Evolutionary conservation across 1,284 basidiomycete species (phyloP).

Genomic region (Ceratobasidium sp.): DNA sequence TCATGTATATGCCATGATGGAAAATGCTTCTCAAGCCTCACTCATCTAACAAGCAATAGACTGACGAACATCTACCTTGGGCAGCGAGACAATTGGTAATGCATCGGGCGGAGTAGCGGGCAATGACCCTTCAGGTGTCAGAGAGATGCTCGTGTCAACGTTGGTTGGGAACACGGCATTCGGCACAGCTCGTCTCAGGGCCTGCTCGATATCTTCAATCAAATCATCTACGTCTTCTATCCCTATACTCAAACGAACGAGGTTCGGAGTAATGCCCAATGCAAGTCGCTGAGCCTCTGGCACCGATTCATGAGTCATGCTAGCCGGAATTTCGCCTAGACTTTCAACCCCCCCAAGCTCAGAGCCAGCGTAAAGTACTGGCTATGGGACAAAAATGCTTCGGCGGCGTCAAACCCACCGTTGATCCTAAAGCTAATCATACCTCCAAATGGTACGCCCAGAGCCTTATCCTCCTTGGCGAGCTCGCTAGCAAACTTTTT

Average conservation of each 20-base stretch:
- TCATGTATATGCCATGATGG: too few species aligned
- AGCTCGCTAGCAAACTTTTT: constrained; percentile 48
- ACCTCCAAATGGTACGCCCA: constrained; percentile 48
- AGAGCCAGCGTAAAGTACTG: constrained; percentile 87
- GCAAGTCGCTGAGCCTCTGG: constrained; percentile 71
- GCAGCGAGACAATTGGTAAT: not conserved
- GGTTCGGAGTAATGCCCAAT: constrained; percentile 81
- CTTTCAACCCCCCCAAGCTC: constrained; percentile 92
- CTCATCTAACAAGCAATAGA: not conserved
- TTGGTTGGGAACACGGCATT: not conserved
- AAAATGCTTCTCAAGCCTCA: too few species aligned
- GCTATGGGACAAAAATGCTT: constrained; percentile 73
- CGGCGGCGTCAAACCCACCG: constrained; percentile 62
- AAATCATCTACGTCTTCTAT: constrained; percentile 89
- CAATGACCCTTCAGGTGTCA: not conserved
- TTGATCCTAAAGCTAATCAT: constrained; percentile 63
- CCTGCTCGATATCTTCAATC: constrained; percentile 74
- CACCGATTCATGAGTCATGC: constrained; percentile 83
- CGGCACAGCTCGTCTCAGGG: constrained; percentile 60
- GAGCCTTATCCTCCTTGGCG: constrained; percentile 28
- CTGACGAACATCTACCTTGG: not conserved
- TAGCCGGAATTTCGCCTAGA: constrained; percentile 81
- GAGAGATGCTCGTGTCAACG: not conserved
- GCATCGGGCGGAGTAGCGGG: not conserved
- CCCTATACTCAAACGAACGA: constrained; percentile 86